A percentile compares a stretch with the other conserved stretches of the same genome.
Conservation (phyloP, 495 filamentous ascomycete species). For the Entonaema liquescens region DNA sequence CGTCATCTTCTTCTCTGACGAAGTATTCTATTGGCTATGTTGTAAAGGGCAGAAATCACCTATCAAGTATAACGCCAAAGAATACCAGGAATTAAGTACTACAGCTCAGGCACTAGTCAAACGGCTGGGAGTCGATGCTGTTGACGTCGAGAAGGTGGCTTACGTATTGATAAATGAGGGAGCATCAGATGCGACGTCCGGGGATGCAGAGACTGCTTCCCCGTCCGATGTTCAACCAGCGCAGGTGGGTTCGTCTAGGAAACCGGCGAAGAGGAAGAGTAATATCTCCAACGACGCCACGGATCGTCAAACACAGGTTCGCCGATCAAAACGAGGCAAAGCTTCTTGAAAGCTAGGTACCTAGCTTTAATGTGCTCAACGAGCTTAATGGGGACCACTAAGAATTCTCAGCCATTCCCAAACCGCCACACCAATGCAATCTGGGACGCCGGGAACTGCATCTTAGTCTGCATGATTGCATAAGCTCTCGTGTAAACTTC, state of each 20-base stretch:
- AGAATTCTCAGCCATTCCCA: constrained; percentile 17
- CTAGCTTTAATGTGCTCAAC: background rate
- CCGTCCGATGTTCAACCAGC: constrained; percentile 22
- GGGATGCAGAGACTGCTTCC: constrained; percentile 1
- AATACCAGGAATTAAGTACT: constrained; percentile 65
- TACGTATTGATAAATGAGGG: constrained; percentile 64
- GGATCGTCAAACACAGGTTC: constrained; percentile 24
- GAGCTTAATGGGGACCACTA: constrained; percentile 2
- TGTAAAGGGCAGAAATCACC: constrained; percentile 52
- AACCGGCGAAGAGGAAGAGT: constrained; percentile 48
- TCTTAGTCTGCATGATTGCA: constrained; percentile 28
- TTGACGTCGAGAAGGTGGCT: constrained; percentile 73
- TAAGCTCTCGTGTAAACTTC: constrained; percentile 22
- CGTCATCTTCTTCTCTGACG: constrained; percentile 80
- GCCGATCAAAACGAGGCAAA: constrained; percentile 40
- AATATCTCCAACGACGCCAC: constrained; percentile 19
- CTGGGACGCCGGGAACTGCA: constrained; percentile 31
- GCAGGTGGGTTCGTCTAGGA: constrained; percentile 11
- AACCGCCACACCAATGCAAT: constrained; percentile 26
- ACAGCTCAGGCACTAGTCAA: constrained; percentile 54
- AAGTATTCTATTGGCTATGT: constrained; percentile 74
- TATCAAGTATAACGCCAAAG: constrained; percentile 71
- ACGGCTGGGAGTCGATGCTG: constrained; percentile 62
- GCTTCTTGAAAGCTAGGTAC: constrained; percentile 26
- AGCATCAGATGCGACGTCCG: constrained; percentile 7